A percentile compares a stretch with the other conserved stretches of the same genome.
Conservation (phyloP, 805 yeast genomes). For the Ogataea corticis region DNA sequence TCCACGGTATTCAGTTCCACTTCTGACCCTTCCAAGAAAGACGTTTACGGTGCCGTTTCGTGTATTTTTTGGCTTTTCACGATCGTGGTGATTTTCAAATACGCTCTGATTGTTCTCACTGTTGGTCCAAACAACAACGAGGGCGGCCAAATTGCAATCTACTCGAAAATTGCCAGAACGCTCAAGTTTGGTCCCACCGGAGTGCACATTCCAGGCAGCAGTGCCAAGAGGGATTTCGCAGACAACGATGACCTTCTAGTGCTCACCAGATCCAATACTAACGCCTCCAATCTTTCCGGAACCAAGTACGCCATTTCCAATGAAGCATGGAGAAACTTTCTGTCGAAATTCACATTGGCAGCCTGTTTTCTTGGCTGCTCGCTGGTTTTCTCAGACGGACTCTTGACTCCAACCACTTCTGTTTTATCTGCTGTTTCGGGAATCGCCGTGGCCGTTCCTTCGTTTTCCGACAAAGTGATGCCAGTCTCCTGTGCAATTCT, state of each 20-base stretch:
- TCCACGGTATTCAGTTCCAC: slow-evolving; percentile 36
- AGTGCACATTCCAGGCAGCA: slow-evolving; percentile 42
- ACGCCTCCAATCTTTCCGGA: slow-evolving; percentile 19
- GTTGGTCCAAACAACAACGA: slow-evolving; percentile 60
- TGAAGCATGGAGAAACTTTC: slow-evolving; percentile 20
- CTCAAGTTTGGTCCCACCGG: slow-evolving; percentile 49
- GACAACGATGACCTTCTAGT: slow-evolving; percentile 34
- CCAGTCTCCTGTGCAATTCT: slow-evolving; percentile 52
- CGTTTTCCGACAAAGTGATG: slow-evolving; percentile 41
- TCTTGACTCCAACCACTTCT: slow-evolving; percentile 64
- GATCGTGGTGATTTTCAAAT: slow-evolving; percentile 52
- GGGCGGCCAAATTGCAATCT: slow-evolving; percentile 67
- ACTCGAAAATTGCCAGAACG: slow-evolving; percentile 54
- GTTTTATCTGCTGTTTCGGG: slow-evolving; percentile 60
- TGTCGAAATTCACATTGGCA: slow-evolving; percentile 37
- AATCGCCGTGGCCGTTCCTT: slow-evolving; percentile 51
- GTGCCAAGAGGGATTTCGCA: slow-evolving; percentile 6
- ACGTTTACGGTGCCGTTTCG: slow-evolving; percentile 52
- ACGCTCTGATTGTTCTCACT: slow-evolving; percentile 47
- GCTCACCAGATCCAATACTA: slow-evolving; percentile 43
- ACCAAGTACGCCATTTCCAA: slow-evolving; percentile 23
- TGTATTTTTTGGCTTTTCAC: slow-evolving; percentile 57
- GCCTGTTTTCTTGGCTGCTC: slow-evolving; percentile 56
- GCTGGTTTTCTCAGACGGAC: slow-evolving; percentile 58
- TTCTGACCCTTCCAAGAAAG: slow-evolving; percentile 37